Evolutionary conservation across 2,329 filamentous ascomycete genomes (phyloP).

Genomic region (Alternaria brassicae): DNA sequence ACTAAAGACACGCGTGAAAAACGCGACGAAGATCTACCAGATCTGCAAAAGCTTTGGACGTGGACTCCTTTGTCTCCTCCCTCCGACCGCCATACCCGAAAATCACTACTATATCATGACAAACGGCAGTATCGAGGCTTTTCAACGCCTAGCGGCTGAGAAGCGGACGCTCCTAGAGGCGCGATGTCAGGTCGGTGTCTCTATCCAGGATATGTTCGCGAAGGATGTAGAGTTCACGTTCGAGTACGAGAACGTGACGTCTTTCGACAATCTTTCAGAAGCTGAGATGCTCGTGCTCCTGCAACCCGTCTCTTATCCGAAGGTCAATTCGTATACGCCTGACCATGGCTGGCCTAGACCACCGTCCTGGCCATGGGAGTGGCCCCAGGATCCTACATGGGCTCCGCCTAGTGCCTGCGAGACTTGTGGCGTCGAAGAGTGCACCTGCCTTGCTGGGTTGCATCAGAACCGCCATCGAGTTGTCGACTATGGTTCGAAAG

Average conservation of each 20-base stretch:
- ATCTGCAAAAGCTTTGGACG: slow-evolving; percentile 2
- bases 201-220: neutral
- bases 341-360: neutral
- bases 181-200: neutral
- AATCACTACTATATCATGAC: neutral
- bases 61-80: slow-evolving; percentile 3
- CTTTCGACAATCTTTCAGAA: slow-evolving; percentile 3
- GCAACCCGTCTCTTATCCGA: slow-evolving; percentile 3
- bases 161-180: neutral
- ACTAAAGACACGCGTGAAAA: neutral
- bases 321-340: slow-evolving; percentile 11
- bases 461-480: neutral
- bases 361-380: slow-evolving; percentile 5
- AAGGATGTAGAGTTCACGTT: slow-evolving; percentile 9
- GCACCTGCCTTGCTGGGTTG: neutral
- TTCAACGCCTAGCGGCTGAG: neutral
- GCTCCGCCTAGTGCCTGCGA: neutral
- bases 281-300: slow-evolving; percentile 3
- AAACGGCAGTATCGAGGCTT: neutral
- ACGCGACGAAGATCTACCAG: neutral
- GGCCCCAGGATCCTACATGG: slow-evolving; percentile 1
- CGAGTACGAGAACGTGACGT: neutral
- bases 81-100: neutral
- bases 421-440: neutral
- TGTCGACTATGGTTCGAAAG: slow-evolving; percentile 1